Evolutionary conservation across 257 asterid species (phyloP).

Genomic region (Lithospermum erythrorhizon): DNA sequence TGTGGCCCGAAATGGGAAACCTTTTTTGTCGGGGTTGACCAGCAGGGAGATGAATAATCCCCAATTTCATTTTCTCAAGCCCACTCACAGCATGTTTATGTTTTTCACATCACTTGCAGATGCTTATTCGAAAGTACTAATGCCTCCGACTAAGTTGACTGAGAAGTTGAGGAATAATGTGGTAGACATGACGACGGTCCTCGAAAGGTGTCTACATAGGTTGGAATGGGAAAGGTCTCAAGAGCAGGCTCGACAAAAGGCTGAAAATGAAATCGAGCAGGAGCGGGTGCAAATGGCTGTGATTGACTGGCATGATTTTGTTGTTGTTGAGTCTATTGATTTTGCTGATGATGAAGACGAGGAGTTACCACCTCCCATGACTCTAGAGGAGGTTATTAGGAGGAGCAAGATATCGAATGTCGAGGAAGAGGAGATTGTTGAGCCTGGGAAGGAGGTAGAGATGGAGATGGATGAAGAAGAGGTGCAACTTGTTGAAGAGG

Average conservation of each 20-base stretch:
- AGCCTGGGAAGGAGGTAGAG: conserved; percentile 88
- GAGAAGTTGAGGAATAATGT: conserved; percentile 68
- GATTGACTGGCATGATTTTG: conserved; percentile 99
- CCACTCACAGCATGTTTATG: conserved; percentile 95
- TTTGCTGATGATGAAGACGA: conserved; percentile 96
- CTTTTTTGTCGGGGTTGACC: conserved; percentile 78
- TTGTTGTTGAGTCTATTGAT: conserved; percentile 84
- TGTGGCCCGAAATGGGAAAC: conserved; percentile 87
- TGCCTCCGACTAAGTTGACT: conserved; percentile 73
- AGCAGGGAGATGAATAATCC: conserved; percentile 82
- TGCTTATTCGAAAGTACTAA: conserved; percentile 85
- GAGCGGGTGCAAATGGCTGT: conserved; percentile 82
- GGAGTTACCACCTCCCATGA: conserved; percentile 92
- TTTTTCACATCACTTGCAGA: conserved; percentile 91
- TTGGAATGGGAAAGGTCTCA: conserved; percentile 95
- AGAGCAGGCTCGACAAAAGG: conserved; percentile 91
- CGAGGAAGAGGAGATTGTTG: conserved; percentile 68
- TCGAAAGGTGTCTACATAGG: conserved; percentile 76
- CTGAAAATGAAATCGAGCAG: conserved; percentile 87
- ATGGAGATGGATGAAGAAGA: conserved; percentile 99
- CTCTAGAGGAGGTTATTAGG: conserved; percentile 87
- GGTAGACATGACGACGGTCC: conserved; percentile 75
- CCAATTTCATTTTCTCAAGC: conserved; percentile 82
- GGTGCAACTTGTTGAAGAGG: conserved; percentile 88
- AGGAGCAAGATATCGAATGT: conserved; percentile 72